Percentiles rank a stretch among this genome's conserved stretches.
phyloP scores from a whole-genome alignment of 1,284 basidiomycete species.

The Wallemia hederae region DNA sequence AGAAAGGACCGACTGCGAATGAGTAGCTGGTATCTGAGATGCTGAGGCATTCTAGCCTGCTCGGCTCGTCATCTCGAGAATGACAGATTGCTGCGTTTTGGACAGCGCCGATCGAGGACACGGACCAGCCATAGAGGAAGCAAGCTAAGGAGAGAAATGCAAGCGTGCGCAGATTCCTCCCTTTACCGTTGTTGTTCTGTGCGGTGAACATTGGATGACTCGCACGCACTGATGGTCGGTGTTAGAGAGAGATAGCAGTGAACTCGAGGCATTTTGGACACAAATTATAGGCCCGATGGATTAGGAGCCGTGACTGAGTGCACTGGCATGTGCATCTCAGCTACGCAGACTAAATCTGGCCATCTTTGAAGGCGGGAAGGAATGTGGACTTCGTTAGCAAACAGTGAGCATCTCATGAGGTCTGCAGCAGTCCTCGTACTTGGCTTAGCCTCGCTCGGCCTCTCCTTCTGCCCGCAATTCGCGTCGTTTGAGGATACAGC shows the following conservation, averaged over 20 bases:
- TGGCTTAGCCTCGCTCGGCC: not conserved
- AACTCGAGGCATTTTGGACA: too few species aligned
- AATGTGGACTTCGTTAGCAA: not conserved
- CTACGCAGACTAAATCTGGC: not conserved
- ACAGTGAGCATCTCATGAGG: not conserved
- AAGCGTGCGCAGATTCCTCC: not conserved
- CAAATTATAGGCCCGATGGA: too few species aligned
- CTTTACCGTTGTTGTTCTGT: too few species aligned
- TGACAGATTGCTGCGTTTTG: not conserved
- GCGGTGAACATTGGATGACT: too few species aligned
- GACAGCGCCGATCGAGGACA: not conserved
- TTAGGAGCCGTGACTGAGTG: too few species aligned
- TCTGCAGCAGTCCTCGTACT: not conserved
- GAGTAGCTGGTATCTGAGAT: not conserved
- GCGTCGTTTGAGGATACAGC: not conserved
- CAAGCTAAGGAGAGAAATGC: not conserved
- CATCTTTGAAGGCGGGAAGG: not conserved
- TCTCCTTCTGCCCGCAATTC: not conserved
- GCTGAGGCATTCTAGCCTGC: not conserved
- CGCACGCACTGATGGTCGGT: too few species aligned
- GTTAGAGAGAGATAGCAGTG: too few species aligned
- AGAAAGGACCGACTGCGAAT: not conserved
- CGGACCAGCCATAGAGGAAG: not conserved
- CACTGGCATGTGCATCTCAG: not conserved
- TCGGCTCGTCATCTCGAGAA: not conserved